Evolutionary conservation across 805 yeast species (phyloP), one percentile per base, ranked within the genome.

Genomic region (Metschnikowia amazonensis): DNA sequence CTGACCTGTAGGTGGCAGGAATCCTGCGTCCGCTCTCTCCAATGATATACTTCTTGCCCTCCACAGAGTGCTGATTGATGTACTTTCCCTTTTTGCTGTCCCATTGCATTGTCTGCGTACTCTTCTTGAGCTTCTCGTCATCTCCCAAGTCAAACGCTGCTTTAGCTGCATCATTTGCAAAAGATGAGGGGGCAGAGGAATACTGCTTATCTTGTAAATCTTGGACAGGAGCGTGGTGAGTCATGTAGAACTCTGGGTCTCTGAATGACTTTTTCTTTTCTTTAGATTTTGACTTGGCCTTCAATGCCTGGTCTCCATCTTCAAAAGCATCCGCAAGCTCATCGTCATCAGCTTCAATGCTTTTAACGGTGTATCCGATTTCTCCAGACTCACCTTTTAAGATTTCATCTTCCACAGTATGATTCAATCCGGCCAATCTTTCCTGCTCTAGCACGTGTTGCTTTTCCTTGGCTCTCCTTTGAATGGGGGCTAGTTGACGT

Each of bases 11-110:
- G 11, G 94, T 77, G 1, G 99, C 98, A 5, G 98, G 97, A 40
- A 94, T 80, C 62, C 79, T 80, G 57, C 85, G 89, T 6, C 99
- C 99, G 64, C 88, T 84, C 64, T 94, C 99, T 50, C 98, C 95
- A 52, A 89, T 84, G 58, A 94, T 94, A 66, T 76, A 92, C 68
- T 88, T 90, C 67, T 84, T 79, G 23, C 53, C 49, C 59, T 88
- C 95, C 17, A 83, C 72, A 51, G 94, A 87, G 58, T 79, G 82
- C 16, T 87, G 75, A 63, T 87, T 87, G 60, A 90, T 78, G 65
- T 87, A 92, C 53, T 89, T 89, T 59, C 95, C 94, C 65, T 86
- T 84, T 77, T 89, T 88, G 66, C 79, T 86, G 68, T 92, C 97
- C 99, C 99, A 92, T 61, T 80, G 77, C 76, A 86, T 83, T 18